Evolutionary conservation across 2,329 filamentous ascomycete species (phyloP), one percentile per base, ranked within the genome.

Genomic region (Xenoacremonium recifei): DNA sequence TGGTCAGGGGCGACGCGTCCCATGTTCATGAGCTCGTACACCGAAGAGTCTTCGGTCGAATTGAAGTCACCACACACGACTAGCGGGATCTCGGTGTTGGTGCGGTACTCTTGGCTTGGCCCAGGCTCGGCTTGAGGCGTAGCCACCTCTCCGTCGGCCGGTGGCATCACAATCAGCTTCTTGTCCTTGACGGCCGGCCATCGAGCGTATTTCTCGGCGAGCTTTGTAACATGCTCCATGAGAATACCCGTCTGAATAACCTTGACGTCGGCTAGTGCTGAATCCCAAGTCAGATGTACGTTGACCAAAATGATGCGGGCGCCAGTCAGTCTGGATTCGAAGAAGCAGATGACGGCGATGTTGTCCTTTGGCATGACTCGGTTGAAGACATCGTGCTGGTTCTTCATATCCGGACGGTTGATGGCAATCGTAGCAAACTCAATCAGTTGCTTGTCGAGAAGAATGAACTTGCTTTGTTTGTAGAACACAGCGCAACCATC

Each of bases 281-380:
- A 89, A 58, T 99, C 91, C 93, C 93, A 99, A 58, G 89, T 95
- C 39, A 97, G 76, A 72, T 99, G 93, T 5, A 89, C 88, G 61
- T 97, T 97, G 53, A 89, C 89, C 25, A 97, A 83, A 49, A 99
- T 95, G 59, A 97, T 72, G 42, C 93, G 84, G 12, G 89, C 84
- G n/a, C 93, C 93, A 0, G 92, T 96, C 47, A 80, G 72, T 27
- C 92, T 82, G 58, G 95, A 96, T 67, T 99, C 93, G 49, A 99
- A 81, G 72, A 97, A 95, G 42, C 87, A 83, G 35, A 96, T 81
- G 35, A 96, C 85, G 13, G 87, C 93, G 65, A 99, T 96, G 63
- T 97, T 92, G 73, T 99, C 93, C 69, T 93, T 89, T 47, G 92
- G 91, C 93, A 96, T 97, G 47, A 99, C 87, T 20, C 93, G 87